These are phyloP conservation scores for Fusarium redolens DNA, from an alignment of 2,329 filamentous ascomycete genomes.

Conservation along the genomic window DNA sequence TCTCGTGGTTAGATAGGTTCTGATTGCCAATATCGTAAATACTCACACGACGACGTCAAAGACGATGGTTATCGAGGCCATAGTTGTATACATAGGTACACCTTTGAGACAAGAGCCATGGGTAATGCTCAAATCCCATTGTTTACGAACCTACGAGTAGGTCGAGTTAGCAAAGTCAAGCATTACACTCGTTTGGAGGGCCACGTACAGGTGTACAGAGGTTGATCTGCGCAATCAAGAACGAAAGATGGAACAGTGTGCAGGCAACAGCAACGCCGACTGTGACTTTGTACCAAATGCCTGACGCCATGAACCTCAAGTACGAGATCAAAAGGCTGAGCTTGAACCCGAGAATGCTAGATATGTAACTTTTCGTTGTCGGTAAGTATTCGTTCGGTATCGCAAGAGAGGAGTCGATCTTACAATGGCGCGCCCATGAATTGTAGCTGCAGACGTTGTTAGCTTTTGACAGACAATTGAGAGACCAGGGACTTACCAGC, in stretches of 20 bases:
- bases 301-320: slow-evolving; percentile 56
- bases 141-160: slow-evolving; percentile 39
- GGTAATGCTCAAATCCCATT: slow-evolving; percentile 55
- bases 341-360: slow-evolving; percentile 59
- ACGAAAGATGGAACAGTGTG: slow-evolving; percentile 54
- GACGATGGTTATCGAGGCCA: slow-evolving; percentile 54
- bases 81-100: slow-evolving; percentile 57
- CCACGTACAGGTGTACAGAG: slow-evolving; percentile 50
- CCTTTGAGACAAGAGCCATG: slow-evolving; percentile 52
- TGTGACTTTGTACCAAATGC: slow-evolving; percentile 49
- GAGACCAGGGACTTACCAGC: neutral
- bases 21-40: fast-evolving
- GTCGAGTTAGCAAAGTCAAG: neutral
- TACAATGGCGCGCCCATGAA: slow-evolving; percentile 58
- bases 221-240: slow-evolving; percentile 51
- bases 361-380: slow-evolving; percentile 50
- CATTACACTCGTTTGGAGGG: fast-evolving
- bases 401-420: slow-evolving; percentile 2
- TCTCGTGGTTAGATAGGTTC: neutral
- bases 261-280: slow-evolving; percentile 50
- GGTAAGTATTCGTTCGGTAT: neutral
- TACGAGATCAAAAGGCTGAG: slow-evolving; percentile 58
- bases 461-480: neutral
- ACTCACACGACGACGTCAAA: slow-evolving; percentile 56
- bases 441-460: slow-evolving; percentile 45